Conservation (phyloP, 1,139 yeast genomes). For the Meyerozyma elateridarum region DNA sequence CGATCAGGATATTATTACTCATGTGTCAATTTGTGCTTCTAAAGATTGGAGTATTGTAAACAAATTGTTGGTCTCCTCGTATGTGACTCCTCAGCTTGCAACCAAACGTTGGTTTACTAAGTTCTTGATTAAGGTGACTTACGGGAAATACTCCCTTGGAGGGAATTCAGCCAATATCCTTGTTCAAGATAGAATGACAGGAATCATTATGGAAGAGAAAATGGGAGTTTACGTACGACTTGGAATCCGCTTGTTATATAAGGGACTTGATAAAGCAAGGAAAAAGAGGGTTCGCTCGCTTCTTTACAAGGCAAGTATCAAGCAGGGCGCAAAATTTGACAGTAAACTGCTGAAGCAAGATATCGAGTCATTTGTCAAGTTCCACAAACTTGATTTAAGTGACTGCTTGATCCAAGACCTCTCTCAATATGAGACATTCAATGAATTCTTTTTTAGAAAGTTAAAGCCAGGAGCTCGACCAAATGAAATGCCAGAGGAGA, state of each 20-base stretch:
- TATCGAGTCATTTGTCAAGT: slow-evolving; percentile 73
- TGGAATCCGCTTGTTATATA: slow-evolving; percentile 80
- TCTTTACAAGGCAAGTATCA: slow-evolving; percentile 61
- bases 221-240: slow-evolving; percentile 85
- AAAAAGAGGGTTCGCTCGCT: slow-evolving; percentile 52
- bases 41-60: slow-evolving; percentile 72
- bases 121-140: slow-evolving; percentile 74
- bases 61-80: slow-evolving; percentile 61
- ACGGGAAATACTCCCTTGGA: slow-evolving; percentile 84
- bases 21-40: slow-evolving; percentile 81
- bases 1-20: slow-evolving; percentile 71
- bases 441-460: slow-evolving; percentile 82
- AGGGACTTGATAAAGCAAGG: slow-evolving; percentile 60
- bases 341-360: slow-evolving; percentile 58
- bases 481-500: slow-evolving; percentile 52
- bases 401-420: slow-evolving; percentile 58
- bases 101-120: slow-evolving; percentile 87
- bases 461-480: slow-evolving; percentile 69
- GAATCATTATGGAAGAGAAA: slow-evolving; percentile 83
- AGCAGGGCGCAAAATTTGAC: slow-evolving; percentile 85
- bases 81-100: slow-evolving; percentile 78
- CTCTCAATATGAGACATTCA: slow-evolving; percentile 61
- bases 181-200: slow-evolving; percentile 88
- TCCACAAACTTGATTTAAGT: slow-evolving; percentile 68
- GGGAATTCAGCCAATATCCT: slow-evolving; percentile 89